A percentile compares a stretch with the other conserved stretches of the same genome.
Evolutionary conservation across 2,329 filamentous ascomycete species (phyloP).

Genomic region (Aspergillus fumigatus): DNA sequence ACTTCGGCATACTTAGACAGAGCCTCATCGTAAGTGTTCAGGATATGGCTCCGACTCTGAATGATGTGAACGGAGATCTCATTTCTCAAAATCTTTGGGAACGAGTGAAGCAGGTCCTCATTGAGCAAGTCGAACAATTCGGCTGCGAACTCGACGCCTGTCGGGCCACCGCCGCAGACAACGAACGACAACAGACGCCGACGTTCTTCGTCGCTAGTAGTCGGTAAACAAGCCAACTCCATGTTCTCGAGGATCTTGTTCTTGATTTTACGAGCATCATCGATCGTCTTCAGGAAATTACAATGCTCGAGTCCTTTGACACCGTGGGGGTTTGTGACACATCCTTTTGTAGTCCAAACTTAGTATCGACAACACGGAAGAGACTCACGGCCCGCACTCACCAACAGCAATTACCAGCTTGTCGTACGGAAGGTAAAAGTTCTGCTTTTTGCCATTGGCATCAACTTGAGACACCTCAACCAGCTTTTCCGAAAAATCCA

Average conservation of each 20-base stretch:
- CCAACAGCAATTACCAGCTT: conserved; percentile 89
- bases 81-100: conserved; percentile 86
- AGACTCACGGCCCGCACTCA: conserved; percentile 26
- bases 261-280: conserved; percentile 83
- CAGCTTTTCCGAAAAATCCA: conserved; percentile 87
- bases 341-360: conserved; percentile 47
- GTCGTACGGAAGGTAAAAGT: conserved; percentile 95
- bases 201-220: conserved; percentile 82
- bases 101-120: conserved; percentile 79
- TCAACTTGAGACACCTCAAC: conserved; percentile 79
- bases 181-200: conserved; percentile 88
- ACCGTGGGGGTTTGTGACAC: conserved; percentile 88
- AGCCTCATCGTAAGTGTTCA: conserved; percentile 97
- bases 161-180: conserved; percentile 91
- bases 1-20: conserved; percentile 85
- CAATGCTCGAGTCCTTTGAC: conserved; percentile 93
- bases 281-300: conserved; percentile 91
- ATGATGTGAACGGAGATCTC: conserved; percentile 98
- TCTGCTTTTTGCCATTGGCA: conserved; percentile 63
- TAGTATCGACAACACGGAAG: not conserved
- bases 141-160: conserved; percentile 94
- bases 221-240: conserved; percentile 87
- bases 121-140: conserved; percentile 95
- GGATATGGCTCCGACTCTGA: conserved; percentile 87
- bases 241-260: conserved; percentile 86